Base-by-base conservation (phyloP, 352 stramenopile genomes). In the Pythium vanterpoolii region DNA sequence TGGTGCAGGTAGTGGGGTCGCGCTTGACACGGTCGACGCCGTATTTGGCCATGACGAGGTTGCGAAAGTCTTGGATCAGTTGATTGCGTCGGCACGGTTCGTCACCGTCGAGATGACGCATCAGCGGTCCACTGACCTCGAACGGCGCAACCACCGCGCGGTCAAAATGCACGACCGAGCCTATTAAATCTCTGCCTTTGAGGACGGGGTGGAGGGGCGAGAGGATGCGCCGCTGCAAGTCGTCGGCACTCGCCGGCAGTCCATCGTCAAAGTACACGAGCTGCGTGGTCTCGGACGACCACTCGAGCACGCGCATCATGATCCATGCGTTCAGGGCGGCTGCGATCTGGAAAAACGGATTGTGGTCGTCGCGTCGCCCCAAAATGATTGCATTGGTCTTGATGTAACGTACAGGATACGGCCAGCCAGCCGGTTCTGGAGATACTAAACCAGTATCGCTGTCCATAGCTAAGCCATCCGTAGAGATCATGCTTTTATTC, bases 71-170 rank as follows among this genome's bases (percentile, higher is more conserved):
- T 10, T 64, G 58, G 38, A 90, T 50, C 10, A 93, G 34, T 33
- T 77, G 46, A 24, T 73, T 87, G 23, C 76, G 58, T 36, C 67
- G 62, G 49, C 83, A 93, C 33, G 81, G 77, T 43, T 93, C 77
- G 8, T 72, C 48, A 36, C 87, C 61, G 52, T 93, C 64, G 40
- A 93, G 47, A 44, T 93, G 83, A 59, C 83, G 65, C 73, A 90
- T 89, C 71, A 90, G 79, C 0, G 77, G 76, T 0, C 83, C 80
- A 0, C 62, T 75, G 10, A 66, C 45, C 23, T 93, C 83, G 19
- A 66, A 86, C 19, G 80, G 77, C 5, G 73, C 66, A 10, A 90
- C 28, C 36, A 89, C 5, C 11, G 82, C 83, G 21, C 73, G 62
- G 30, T 71, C 58, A 11, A 83, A 71, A 31, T 69, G 66, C 1